Percentiles rank a stretch among this genome's conserved stretches.
Evolutionary conservation across 1,139 yeast genomes (phyloP).

Genomic region (Pichia sp.): DNA sequence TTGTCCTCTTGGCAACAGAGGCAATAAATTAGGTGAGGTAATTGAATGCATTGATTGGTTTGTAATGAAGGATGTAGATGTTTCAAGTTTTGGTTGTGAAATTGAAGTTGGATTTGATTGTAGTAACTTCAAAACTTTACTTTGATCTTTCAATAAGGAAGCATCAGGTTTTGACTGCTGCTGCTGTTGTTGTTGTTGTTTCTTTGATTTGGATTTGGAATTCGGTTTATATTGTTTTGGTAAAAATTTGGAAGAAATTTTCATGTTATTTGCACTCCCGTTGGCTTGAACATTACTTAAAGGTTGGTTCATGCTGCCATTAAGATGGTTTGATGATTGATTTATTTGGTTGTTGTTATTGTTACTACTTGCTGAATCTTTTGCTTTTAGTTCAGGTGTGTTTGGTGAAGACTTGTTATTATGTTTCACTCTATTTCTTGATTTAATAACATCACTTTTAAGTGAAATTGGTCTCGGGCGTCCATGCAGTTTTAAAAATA

Average conservation of each 20-base stretch:
- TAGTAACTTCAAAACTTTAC: not conserved
- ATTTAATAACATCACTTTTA: conserved; percentile 87
- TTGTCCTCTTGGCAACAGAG: conserved; percentile 27
- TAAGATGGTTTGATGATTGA: not conserved
- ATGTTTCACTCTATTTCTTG: conserved; percentile 68
- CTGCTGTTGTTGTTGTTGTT: not conserved
- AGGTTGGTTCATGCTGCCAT: too few species aligned
- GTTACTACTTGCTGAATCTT: conserved; percentile 19
- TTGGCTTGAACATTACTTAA: not conserved
- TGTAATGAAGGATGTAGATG: not conserved
- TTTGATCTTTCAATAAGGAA: not conserved
- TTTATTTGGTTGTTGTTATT: not conserved
- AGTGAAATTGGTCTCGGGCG: conserved; percentile 86
- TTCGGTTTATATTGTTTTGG: conserved; percentile 32
- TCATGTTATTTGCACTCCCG: not conserved
- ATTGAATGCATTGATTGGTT: not conserved
- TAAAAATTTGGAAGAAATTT: conserved; percentile 25
- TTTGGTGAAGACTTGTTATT: conserved; percentile 28
- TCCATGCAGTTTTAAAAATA: conserved; percentile 85
- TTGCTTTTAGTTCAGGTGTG: conserved; percentile 31
- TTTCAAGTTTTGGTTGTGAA: not conserved
- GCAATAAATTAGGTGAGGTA: conserved; percentile 27
- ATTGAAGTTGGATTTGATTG: not conserved
- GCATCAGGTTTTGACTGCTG: not conserved
- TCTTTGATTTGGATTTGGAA: conserved; percentile 14